Evolutionary conservation across 495 filamentous ascomycete species (phyloP), one percentile per base, ranked within the genome.

Genomic region (Chlorociboria aeruginascens): DNA sequence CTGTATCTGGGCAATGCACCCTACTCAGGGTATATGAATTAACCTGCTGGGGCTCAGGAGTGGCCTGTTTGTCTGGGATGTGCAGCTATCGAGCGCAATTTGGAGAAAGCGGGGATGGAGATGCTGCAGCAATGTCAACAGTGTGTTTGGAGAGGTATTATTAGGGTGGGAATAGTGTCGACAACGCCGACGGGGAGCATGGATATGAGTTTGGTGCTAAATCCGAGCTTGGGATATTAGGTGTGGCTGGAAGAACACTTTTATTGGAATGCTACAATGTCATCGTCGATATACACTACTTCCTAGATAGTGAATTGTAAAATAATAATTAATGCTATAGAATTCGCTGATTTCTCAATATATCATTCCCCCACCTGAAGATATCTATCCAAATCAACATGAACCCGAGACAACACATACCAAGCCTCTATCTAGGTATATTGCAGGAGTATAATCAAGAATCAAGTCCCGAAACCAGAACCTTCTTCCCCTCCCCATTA

Each of bases 1-100:
- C 28, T 54, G 0, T 54, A 49, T 39, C 13, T 54, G n/a, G 34
- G 46, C 1, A 45, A 54, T 37, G 33, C 49, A 2, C 43, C 43
- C 1, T 51, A 51, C 38, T 35, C 25, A 1, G 40, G 40, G 6
- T 42, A 49, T 13, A 41, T 36, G 40, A 54, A 49, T n/a, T 54
- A 45, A 31, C 14, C 46, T 7, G 31, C n/a, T 11, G 13, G 20
- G 4, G 34, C 40, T 13, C 11, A 8, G 3, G 51, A 49, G n/a
- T 54, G 51, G 51, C 41, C 37, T 9, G 33, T 17, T 1, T 54
- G 51, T 43, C 34, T 54, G 16, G 51, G 51, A 12, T 54, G 51
- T 36, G 51, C 51, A 12, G 46, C 36, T 7, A 36, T 54, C 13
- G 51, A 54, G 12, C 17, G 49, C 10, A 51, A 43, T 31, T 43